Evolutionary conservation across 768 basidiomycete genomes (phyloP), one percentile per base, ranked within the genome.

Genomic region (Boletus subparvulus): DNA sequence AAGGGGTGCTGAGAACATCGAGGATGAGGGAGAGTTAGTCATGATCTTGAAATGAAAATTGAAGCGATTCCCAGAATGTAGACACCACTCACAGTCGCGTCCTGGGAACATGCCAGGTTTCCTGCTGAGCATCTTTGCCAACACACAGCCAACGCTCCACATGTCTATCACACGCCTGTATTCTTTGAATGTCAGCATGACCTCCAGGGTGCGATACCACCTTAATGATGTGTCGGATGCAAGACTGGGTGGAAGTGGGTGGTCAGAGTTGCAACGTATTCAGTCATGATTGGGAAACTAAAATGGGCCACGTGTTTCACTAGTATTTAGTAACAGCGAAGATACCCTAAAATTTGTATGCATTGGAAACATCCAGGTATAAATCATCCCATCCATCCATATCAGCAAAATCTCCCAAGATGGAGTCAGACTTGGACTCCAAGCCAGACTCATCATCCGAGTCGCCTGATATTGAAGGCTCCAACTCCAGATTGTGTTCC

Each of bases 141-240:
- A 74, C 3, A 92, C 86, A 67, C 91, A 93, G 2, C 91, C 89
- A n/a, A 92, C 90, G 56, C 85, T 86, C 92, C 91, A 94, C 69
- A 93, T 82, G 61, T 92, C 90, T 71, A 92, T 90, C 0, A 88
- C 88, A 33, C 83, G 83, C 6, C 93, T 94, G 70, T 98, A 98
- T 76, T 95, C 88, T 68, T 95, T 94, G 78, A 97, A 98, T 0
- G 92, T 96, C 36, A 98, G 81, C 96, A 98, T 98, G 59, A 98
- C 92, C 71, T 98, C 96, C 0, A 96, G 96, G 0, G 96, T 96
- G 32, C 96, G 86, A 70, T 98, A 98, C 96, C 96, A 98, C 67
- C 93, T 87, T 50, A 10, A 26, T 36, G 43, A 40, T 53, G 46
- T 24, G 50, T 60, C 42, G 58, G 53, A 43, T 26, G 37, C 10